These are phyloP conservation scores for Anisodus acutangulus DNA, from an alignment of 257 asterid species.

Conservation along the genomic window DNA sequence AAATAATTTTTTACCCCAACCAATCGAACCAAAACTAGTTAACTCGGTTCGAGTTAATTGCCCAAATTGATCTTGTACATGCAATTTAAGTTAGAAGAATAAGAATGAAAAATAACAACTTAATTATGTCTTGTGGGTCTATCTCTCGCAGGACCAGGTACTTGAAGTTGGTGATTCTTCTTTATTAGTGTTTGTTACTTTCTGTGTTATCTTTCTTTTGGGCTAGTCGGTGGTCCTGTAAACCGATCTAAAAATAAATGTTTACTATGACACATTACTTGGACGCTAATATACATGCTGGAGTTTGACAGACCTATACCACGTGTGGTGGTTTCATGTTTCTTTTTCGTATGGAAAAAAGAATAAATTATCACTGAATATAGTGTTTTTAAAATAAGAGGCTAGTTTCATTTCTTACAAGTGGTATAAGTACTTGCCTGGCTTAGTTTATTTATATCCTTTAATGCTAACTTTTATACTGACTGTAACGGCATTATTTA, in stretches of 20 bases:
- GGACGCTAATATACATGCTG: background rate
- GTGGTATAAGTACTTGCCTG: background rate
- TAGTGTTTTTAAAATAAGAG: background rate
- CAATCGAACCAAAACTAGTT: constrained; percentile 12
- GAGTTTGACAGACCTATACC: no score
- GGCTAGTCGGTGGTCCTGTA: constrained; percentile 8
- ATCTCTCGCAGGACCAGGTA: constrained; percentile 45
- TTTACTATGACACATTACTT: background rate
- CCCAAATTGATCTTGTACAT: background rate
- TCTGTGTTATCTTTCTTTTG: background rate
- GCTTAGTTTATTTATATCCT: no score
- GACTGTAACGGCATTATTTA: background rate
- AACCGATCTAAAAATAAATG: background rate
- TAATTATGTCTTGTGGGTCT: constrained; percentile 14
- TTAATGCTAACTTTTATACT: no score
- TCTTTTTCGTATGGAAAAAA: background rate
- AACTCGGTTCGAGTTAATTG: background rate
- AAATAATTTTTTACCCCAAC: background rate
- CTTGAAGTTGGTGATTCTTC: constrained; percentile 42
- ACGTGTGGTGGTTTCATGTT: background rate
- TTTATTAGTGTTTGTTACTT: constrained; percentile 31
- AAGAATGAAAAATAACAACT: background rate
- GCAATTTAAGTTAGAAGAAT: background rate
- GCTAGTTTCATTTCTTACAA: background rate
- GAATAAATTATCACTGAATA: no score